phyloP scores from a whole-genome alignment of 1,284 basidiomycete species.

The Sporisorium iseilematis-ciliati region DNA sequence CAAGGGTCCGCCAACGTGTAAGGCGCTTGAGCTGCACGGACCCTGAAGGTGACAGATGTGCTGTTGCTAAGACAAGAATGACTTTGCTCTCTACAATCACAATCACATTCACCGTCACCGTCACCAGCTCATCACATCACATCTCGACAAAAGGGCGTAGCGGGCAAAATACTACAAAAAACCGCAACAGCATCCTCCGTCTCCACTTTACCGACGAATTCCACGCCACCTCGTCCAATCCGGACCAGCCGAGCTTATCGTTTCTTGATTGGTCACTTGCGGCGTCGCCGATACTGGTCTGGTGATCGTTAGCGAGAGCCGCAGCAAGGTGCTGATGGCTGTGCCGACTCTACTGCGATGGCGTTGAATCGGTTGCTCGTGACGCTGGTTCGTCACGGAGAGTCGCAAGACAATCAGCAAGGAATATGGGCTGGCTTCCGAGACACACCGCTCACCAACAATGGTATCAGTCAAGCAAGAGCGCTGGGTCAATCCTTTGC shows the following conservation, averaged over 20 bases:
- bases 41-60: background rate
- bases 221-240: background rate
- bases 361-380: conserved; percentile 47
- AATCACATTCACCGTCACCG: background rate
- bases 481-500: conserved; percentile 79
- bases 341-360: conserved; percentile 15
- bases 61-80: too few relatives aligned
- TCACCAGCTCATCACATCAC: background rate
- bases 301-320: background rate
- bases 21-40: conserved; percentile 14
- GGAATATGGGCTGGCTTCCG: conserved; percentile 83
- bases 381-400: conserved; percentile 59
- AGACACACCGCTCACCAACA: conserved; percentile 83
- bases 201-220: too few relatives aligned
- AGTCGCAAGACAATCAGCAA: conserved; percentile 70
- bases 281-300: background rate
- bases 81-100: background rate
- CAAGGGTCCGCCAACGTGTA: conserved; percentile 11
- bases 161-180: background rate
- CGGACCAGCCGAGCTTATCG: background rate
- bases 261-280: background rate
- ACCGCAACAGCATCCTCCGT: too few relatives aligned
- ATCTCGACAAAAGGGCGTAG: conserved; percentile 1
- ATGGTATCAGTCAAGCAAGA: conserved; percentile 88
- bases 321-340: background rate